Evolutionary conservation across 2,329 filamentous ascomycete genomes (phyloP).

Genomic region (Monilinia laxa): DNA sequence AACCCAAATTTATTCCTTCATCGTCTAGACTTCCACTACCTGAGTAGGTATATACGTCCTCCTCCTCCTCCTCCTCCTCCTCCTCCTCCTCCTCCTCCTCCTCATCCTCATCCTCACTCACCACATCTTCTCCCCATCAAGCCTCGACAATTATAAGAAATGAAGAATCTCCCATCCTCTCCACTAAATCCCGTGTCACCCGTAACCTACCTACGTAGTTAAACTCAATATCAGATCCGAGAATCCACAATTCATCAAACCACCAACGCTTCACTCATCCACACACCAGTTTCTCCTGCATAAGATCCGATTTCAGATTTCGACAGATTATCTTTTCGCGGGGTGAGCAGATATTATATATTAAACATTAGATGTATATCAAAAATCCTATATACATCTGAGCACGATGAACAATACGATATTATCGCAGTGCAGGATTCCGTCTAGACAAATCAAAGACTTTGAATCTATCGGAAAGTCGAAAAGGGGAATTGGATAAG

Average conservation of each 20-base stretch:
- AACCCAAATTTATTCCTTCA: not conserved
- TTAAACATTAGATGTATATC: too few relatives aligned
- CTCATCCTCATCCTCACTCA: not conserved
- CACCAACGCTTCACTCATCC: not conserved
- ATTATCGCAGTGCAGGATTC: too few relatives aligned
- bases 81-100: too few relatives aligned
- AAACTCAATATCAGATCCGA: not conserved
- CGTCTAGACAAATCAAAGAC: not conserved
- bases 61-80: too few relatives aligned
- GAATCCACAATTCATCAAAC: constrained; percentile 19
- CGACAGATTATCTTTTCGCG: not conserved
- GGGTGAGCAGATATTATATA: not conserved
- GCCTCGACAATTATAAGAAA: constrained; percentile 3
- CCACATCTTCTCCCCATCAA: not conserved
- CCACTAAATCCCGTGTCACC: constrained; percentile 7
- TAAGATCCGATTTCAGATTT: not conserved
- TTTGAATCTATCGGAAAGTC: not conserved
- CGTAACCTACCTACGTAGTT: not conserved
- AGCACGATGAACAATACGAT: not conserved
- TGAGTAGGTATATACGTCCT: too few relatives aligned
- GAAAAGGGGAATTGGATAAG: not conserved
- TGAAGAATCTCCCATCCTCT: constrained; percentile 4
- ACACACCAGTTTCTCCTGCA: not conserved
- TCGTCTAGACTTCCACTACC: not conserved
- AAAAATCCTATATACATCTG: not conserved